These are phyloP conservation scores for Xylaria longipes DNA, from an alignment of 495 filamentous ascomycete species.

Conservation along the genomic window DNA sequence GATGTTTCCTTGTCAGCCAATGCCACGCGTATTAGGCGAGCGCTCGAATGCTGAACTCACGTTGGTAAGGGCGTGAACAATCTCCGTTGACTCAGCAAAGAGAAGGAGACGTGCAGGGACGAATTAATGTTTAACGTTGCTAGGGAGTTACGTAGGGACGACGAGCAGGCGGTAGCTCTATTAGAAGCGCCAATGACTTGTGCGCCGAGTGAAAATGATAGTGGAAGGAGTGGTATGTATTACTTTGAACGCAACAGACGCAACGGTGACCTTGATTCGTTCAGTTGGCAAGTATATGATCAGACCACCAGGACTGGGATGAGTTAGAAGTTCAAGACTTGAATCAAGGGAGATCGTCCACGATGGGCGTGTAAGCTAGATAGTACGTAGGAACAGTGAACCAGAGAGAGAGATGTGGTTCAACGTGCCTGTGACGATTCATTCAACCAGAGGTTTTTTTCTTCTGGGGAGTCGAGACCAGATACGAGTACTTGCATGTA, in stretches of 20 bases:
- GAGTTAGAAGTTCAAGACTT: conserved; percentile 4
- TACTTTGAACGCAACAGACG: not conserved
- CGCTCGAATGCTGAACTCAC: conserved; percentile 2
- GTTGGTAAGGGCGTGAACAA: conserved; percentile 4
- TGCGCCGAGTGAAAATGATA: conserved; percentile 1
- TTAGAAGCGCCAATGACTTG: conserved; percentile 15
- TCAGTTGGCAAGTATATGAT: not conserved
- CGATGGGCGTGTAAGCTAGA: not conserved
- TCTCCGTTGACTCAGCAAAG: conserved; percentile 49
- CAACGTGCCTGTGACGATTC: conserved; percentile 15
- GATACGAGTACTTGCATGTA: not conserved
- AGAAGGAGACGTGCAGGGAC: conserved; percentile 42
- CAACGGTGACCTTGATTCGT: conserved; percentile 5
- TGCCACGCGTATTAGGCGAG: not conserved
- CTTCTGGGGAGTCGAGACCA: conserved; percentile 9
- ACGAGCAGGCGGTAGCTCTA: conserved; percentile 13
- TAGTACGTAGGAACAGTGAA: not conserved
- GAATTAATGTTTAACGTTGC: conserved; percentile 5
- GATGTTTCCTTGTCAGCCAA: not conserved
- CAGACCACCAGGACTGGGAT: conserved; percentile 2
- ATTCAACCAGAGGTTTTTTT: conserved; percentile 16
- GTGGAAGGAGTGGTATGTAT: not conserved
- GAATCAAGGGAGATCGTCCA: conserved; percentile 1
- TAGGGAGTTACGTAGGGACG: not conserved
- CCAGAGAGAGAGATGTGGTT: not conserved